These are phyloP conservation scores for Talaromyces piceae DNA, from an alignment of 2,329 filamentous ascomycete genomes.

Conservation along the genomic window DNA sequence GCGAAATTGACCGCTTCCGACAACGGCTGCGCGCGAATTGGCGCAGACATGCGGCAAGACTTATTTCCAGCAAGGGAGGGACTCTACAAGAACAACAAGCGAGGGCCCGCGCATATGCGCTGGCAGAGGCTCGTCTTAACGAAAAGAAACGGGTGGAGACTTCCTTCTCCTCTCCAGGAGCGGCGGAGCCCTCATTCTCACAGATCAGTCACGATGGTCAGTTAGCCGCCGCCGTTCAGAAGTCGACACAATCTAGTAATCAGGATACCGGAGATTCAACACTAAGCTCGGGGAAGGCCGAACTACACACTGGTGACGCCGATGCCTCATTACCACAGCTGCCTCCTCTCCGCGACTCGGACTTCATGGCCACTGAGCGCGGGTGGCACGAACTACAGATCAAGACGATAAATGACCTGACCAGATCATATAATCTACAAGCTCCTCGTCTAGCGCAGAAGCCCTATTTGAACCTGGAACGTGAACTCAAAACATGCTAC, in stretches of 20 bases:
- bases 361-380: constrained; percentile 65
- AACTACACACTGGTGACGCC: constrained; percentile 8
- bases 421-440: constrained; percentile 89
- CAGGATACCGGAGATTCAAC: background rate
- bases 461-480: constrained; percentile 76
- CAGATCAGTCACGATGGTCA: constrained; percentile 22
- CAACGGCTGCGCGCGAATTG: constrained; percentile 70
- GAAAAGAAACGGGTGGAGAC: constrained; percentile 20
- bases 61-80: constrained; percentile 72
- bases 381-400: constrained; percentile 72
- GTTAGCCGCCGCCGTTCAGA: constrained; percentile 11
- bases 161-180: constrained; percentile 14
- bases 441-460: constrained; percentile 88
- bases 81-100: constrained; percentile 64
- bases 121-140: constrained; percentile 54
- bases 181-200: constrained; percentile 8
- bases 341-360: constrained; percentile 66
- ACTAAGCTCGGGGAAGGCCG: background rate
- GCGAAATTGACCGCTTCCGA: constrained; percentile 63
- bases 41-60: constrained; percentile 71
- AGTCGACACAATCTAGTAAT: background rate
- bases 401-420: constrained; percentile 67
- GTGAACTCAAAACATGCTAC: constrained; percentile 74
- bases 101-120: constrained; percentile 65
- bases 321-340: constrained; percentile 32